Evolutionary conservation across 306 rosid genomes (phyloP).

Genomic region (Gastrolobium villosum): DNA sequence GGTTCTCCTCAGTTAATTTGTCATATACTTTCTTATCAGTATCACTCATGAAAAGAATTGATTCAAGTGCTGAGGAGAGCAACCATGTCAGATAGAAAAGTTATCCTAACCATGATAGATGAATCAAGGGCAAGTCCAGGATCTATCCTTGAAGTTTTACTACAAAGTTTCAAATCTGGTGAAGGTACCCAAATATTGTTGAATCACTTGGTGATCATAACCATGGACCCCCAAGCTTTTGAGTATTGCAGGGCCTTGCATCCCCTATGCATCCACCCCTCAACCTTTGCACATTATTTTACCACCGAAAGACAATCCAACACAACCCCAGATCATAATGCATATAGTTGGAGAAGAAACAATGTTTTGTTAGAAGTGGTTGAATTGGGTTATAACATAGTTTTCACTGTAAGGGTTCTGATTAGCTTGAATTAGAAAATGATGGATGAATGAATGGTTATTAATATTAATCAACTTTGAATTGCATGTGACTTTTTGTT

Average conservation of each 20-base stretch:
- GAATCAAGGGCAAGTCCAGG: conserved; percentile 63
- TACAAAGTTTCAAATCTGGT: conserved; percentile 58
- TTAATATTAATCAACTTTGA: background rate
- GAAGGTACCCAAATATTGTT: conserved; percentile 57
- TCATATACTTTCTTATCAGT: conserved; percentile 22
- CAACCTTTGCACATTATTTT: conserved; percentile 44
- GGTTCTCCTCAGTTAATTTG: background rate
- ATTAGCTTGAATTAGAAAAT: background rate
- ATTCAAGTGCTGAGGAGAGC: conserved; percentile 53
- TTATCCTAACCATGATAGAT: conserved; percentile 64
- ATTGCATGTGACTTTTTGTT: background rate
- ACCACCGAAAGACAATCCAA: conserved; percentile 24
- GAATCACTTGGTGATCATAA: conserved; percentile 61
- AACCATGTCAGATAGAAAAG: conserved; percentile 55
- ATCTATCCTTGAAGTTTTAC: conserved; percentile 66
- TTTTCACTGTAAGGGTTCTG: conserved; percentile 57
- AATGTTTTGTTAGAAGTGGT: conserved; percentile 49
- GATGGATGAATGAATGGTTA: background rate
- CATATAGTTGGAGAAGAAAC: conserved; percentile 49
- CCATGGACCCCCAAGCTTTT: conserved; percentile 56
- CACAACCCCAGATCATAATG: background rate
- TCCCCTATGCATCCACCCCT: conserved; percentile 63
- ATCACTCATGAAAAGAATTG: conserved; percentile 44
- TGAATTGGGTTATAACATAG: conserved; percentile 61
- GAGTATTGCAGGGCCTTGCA: conserved; percentile 56